These are phyloP conservation scores for Lactarius pseudohatsudake DNA, from an alignment of 768 basidiomycete genomes.

Conservation along the genomic window DNA sequence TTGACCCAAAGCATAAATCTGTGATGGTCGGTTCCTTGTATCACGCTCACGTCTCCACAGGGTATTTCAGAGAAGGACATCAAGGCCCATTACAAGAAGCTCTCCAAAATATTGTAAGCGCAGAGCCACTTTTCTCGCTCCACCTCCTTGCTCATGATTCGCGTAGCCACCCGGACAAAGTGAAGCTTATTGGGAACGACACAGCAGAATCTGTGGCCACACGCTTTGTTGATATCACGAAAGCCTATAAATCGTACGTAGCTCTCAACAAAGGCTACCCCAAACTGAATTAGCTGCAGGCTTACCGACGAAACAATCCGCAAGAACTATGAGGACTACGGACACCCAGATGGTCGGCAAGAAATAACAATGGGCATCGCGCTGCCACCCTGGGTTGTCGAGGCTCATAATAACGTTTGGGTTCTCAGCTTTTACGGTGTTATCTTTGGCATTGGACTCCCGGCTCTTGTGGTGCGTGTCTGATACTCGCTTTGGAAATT, in stretches of 20 bases:
- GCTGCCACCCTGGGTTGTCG: conserved; percentile 89
- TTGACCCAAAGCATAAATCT: neutral
- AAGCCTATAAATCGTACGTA: conserved; percentile 92
- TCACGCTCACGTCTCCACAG: conserved; percentile 38
- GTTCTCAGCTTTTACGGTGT: conserved; percentile 86
- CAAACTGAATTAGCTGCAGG: conserved; percentile 39
- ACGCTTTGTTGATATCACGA: conserved; percentile 90
- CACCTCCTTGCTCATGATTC: neutral
- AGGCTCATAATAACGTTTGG: conserved; percentile 87
- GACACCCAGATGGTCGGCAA: conserved; percentile 97
- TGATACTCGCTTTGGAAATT: conserved; percentile 11
- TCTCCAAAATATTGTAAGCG: conserved; percentile 81
- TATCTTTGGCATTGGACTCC: conserved; percentile 84
- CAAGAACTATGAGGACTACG: conserved; percentile 84
- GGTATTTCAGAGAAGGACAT: conserved; percentile 82
- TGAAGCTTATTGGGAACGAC: conserved; percentile 75
- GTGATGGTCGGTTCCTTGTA: neutral
- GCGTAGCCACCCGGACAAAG: conserved; percentile 93
- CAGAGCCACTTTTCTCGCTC: neutral
- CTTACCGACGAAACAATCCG: conserved; percentile 92
- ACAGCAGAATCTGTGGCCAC: conserved; percentile 85
- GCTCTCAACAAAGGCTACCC: neutral
- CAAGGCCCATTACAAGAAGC: conserved; percentile 91
- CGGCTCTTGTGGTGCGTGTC: conserved; percentile 68
- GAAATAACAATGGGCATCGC: conserved; percentile 94